Conservation (phyloP, 2,329 filamentous ascomycete species). For the Aureobasidium lini region DNA sequence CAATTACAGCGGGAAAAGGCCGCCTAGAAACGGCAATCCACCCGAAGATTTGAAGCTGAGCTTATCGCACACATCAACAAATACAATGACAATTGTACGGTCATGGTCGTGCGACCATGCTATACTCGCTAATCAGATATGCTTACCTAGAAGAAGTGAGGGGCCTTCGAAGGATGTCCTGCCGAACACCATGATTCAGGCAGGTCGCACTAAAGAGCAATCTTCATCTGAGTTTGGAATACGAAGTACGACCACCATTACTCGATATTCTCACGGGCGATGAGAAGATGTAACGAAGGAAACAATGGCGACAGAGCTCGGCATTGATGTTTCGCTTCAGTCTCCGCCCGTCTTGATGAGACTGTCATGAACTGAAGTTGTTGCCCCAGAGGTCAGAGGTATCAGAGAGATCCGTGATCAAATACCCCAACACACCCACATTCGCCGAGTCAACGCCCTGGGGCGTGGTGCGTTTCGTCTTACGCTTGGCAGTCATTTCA, state of each 20-base stretch:
- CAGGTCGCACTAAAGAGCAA: neutral
- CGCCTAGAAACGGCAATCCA: neutral
- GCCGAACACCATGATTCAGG: neutral
- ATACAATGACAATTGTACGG: neutral
- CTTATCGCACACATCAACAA: neutral
- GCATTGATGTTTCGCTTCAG: neutral
- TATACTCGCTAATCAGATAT: too few relatives aligned
- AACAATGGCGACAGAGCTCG: neutral
- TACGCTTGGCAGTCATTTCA: neutral
- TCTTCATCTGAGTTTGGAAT: neutral
- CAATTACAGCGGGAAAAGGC: neutral
- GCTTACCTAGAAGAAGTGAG: neutral
- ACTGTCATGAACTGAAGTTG: neutral
- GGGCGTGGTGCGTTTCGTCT: slow-evolving; percentile 2
- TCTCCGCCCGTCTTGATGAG: neutral
- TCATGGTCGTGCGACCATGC: neutral
- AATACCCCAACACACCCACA: neutral
- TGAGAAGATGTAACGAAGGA: neutral
- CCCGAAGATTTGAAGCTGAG: neutral
- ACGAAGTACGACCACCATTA: neutral
- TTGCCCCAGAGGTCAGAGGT: neutral
- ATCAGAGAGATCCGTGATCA: neutral
- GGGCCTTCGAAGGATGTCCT: neutral
- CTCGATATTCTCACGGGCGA: neutral
- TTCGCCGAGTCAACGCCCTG: neutral